Evolutionary conservation across 2,329 filamentous ascomycete species (phyloP), one percentile per base, ranked within the genome.

Genomic region (Chalaropsis thielavioides): DNA sequence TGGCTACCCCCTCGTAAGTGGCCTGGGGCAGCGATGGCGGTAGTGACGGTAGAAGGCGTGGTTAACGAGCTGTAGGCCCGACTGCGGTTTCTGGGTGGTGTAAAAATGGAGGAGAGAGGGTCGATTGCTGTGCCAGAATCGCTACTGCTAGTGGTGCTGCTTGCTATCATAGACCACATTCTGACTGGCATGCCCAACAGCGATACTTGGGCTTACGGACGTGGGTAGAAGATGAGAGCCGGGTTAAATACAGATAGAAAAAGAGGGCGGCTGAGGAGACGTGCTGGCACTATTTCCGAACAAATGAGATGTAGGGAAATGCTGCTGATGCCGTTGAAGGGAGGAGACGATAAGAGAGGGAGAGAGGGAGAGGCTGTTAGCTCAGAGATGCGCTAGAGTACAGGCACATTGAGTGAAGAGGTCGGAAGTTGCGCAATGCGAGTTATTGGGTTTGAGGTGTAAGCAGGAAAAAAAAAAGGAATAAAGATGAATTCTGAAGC

Each of bases 1-100:
- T 64, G 65, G 46, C 63, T 64, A 24, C n/a, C 19, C 46, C 65
- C 61, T n/a, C 63, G 58, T 19, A 59, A 58, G 31, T 67, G 65
- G 17, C 60, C 41, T 27, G 56, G 61, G 24, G 61, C 61, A 31
- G 61, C 60, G 6, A 22, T 43, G 24, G 58, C 41, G 35, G 44
- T 44, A 19, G 38, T 27, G 38, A 61, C 58, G 27, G 65, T 66
- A 11, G 65, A 63, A 13, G 61, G 61, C 27, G 64, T 35, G 5
- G 61, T 66, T 7, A 63, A n/a, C 17, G 61, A 62, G 24, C 64
- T 66, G 10, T 66, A 63, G 3, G 61, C 51, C 31, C 64, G 61
- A 40, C 22, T 66, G n/a, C 64, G 64, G 49, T 35, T 46, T 31
- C 54, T 54, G 31, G 49, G 61, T 19, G 64, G 64, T n/a, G 64